Conservation (phyloP, 2,329 filamentous ascomycete species). For the Beauveria rudraprayagi region DNA sequence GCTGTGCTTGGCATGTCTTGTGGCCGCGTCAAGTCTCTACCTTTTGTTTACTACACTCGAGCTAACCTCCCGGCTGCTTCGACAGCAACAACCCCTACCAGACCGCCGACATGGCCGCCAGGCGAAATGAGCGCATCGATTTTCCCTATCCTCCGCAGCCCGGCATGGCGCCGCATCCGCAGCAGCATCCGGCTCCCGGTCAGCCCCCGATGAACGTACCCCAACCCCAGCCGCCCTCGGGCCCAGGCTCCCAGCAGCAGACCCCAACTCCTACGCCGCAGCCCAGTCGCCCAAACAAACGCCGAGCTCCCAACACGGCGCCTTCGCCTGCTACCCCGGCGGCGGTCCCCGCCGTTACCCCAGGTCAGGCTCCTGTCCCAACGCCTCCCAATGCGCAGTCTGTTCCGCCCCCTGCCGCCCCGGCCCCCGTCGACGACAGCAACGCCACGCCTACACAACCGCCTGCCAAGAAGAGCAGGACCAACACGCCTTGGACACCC, state of each 20-base stretch:
- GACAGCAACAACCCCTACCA: conserved; percentile 39
- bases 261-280: conserved; percentile 32
- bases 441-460: conserved; percentile 33
- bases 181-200: conserved; percentile 29
- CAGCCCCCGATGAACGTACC: conserved; percentile 37
- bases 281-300: conserved; percentile 33
- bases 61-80: neutral
- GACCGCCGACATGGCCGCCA: conserved; percentile 35
- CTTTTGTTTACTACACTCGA: neutral
- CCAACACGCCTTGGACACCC: conserved; percentile 98
- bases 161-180: conserved; percentile 28
- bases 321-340: conserved; percentile 29
- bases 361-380: conserved; percentile 24
- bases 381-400: conserved; percentile 24
- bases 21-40: neutral
- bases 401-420: conserved; percentile 7
- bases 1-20: neutral
- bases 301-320: conserved; percentile 30
- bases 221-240: conserved; percentile 24
- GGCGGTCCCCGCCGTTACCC: conserved; percentile 24
- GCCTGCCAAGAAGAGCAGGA: conserved; percentile 82
- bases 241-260: conserved; percentile 28
- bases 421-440: conserved; percentile 23
- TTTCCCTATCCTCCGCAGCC: conserved; percentile 34
- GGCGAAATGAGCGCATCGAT: conserved; percentile 34